Base-by-base conservation (phyloP, 1,139 yeast species). In the Arxiozyma slooffiae region DNA sequence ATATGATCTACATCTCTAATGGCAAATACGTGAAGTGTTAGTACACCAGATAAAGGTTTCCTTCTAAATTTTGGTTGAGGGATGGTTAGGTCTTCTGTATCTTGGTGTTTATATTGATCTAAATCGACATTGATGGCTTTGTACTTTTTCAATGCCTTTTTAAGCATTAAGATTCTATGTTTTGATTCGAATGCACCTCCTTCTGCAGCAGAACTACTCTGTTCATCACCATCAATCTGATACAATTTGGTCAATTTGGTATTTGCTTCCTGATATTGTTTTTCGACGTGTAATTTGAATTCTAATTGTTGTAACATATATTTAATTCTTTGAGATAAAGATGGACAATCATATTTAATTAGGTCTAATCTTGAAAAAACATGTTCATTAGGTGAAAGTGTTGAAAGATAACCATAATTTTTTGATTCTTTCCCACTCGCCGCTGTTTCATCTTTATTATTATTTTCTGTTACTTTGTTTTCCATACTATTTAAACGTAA, bases 291-390 rank as follows among this genome's bases (percentile, higher is more conserved):
- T 48, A 90, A 75, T 68, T 92, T 92, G 68, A 90, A 89, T 64
- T 89, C 96, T 51, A 92, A 74, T 67, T 89, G 95, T 68, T 89
- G 97, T 52, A 92, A 76, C 97, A 92, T 90, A 61, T 86, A 83
- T 67, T 88, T 96, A 61, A 92, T 92, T 57, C 94, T 80, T 61
- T 92, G 96, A n/a, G 97, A 96, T 60, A 92, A 72, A 1, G 95
- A 86, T 0, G 97, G 96, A 59, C 96, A 87, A 61, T 92, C 97
- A 64, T 88, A 89, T 61, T 89, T 89, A 66, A 88, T 78, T 54
- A 92, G 73, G 66, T 92, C 98, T 60, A 90, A 71, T 38, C 87
- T 74, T 0, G 90, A 79, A 48, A 58, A 71, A 8, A 59, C 56
- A 46, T 62, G 64, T 41, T 66, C 69, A 36, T 63, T 59, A 3